A percentile compares a stretch with the other conserved stretches of the same genome.
Evolutionary conservation across 805 yeast genomes (phyloP).

Genomic region (Starmerella asiatica): DNA sequence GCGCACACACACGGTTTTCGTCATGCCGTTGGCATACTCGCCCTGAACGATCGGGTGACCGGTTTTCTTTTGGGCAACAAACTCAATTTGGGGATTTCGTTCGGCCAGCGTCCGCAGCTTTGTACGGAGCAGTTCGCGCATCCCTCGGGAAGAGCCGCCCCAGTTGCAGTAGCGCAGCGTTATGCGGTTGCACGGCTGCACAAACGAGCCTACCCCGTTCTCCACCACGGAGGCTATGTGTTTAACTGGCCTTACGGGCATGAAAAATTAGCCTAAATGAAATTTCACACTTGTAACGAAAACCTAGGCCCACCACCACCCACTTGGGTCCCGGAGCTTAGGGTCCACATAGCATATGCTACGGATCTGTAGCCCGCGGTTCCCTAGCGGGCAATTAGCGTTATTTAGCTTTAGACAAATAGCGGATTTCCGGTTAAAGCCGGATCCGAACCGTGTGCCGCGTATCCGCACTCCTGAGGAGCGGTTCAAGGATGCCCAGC

Average conservation of each 20-base stretch:
- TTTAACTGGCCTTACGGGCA: constrained; percentile 20
- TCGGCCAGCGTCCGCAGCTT: constrained; percentile 44
- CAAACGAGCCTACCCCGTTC: constrained; percentile 29
- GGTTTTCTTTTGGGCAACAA: constrained; percentile 50
- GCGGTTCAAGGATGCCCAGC: constrained; percentile 19
- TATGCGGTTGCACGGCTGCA: constrained; percentile 49
- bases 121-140: constrained; percentile 48
- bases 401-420: too few relatives aligned
- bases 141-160: constrained; percentile 88
- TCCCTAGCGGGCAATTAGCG: too few relatives aligned
- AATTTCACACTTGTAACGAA: too few relatives aligned
- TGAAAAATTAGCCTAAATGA: neutral
- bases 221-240: constrained; percentile 15
- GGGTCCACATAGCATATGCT: too few relatives aligned
- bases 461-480: constrained; percentile 16
- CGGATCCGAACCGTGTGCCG: constrained; percentile 22
- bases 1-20: constrained; percentile 59
- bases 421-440: constrained; percentile 16
- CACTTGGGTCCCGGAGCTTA: too few relatives aligned
- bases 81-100: constrained; percentile 52
- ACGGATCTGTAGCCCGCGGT: too few relatives aligned
- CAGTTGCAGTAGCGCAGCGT: constrained; percentile 78
- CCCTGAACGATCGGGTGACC: constrained; percentile 77
- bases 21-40: constrained; percentile 36
- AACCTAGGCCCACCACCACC: too few relatives aligned